Evolutionary conservation across 768 basidiomycete genomes (phyloP), one percentile per base, ranked within the genome.

Genomic region (Steccherinum ochraceum): DNA sequence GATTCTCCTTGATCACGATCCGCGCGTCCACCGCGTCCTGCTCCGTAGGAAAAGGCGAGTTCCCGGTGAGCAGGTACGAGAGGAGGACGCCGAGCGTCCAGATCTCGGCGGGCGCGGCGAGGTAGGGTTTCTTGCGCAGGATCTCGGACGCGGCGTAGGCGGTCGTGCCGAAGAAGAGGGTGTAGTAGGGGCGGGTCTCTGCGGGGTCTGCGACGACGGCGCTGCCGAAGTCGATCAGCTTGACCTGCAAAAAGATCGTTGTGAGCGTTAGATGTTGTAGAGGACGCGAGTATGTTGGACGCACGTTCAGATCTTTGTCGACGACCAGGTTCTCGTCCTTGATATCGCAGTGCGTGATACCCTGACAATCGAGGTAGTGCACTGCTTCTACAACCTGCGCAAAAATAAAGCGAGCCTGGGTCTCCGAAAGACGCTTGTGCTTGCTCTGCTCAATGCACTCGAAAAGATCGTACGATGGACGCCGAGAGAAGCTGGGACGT

Each of bases 71-170:
- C 50, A 99, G 78, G 64, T 93, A 96, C 43, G 92, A 95, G 58
- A 99, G 83, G 50, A 99, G 80, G 26, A 98, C 89, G 16, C 95
- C 95, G 20, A 96, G 80, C 5, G 89, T 91, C 95, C 95, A 99
- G 41, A 98, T 81, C 66, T 99, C 95, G 21, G 92, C 93, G 35
- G 94, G 93, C 0, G 93, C 83, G 0, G 95, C 93, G 53, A 89
- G 89, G 64, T 99, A 97, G 11, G 82, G 78, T 62, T 83, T 82
- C 66, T 93, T 92, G 24, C 79, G 80, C 42, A 98, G 81, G 56
- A 97, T 89, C 66, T 99, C 95, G 3, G 95, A 87, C 16, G 95
- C 86, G 3, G 95, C 95, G 62, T 97, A 99, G 41, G 93, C 94
- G 5, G 93, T 89, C 49, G 91, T 94, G 21, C 95, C 95, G 64